Conservation (phyloP, 169 alveolate genomes). For the Eimeria brunetti region DNA sequence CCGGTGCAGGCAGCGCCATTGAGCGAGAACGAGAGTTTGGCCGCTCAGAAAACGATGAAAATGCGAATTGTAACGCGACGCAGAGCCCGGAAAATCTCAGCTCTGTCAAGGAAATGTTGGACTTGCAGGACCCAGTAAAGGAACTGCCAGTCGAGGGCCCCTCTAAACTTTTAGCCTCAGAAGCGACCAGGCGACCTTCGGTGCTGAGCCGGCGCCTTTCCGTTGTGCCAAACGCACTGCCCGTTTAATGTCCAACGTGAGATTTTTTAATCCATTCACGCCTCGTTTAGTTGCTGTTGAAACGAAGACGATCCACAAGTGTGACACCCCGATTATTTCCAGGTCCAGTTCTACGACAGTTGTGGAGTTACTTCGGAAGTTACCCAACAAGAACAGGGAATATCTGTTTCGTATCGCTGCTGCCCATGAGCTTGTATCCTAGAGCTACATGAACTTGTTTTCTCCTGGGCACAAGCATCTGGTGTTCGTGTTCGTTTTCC, state of each 20-base stretch:
- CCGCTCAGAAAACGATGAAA: constrained; percentile 31
- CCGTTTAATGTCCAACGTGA: constrained; percentile 2
- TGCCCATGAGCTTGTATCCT: not conserved
- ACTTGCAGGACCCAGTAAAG: not conserved
- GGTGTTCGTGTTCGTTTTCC: not conserved
- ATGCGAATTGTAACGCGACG: constrained; percentile 38
- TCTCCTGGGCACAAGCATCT: not conserved
- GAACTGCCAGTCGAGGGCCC: constrained; percentile 40
- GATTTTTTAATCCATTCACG: not conserved
- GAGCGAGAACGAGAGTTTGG: constrained; percentile 7
- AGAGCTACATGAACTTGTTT: not conserved
- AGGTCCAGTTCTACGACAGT: constrained; percentile 7
- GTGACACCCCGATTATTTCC: constrained; percentile 22
- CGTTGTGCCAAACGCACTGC: constrained; percentile 50
- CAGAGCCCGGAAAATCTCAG: not conserved
- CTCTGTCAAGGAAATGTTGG: not conserved
- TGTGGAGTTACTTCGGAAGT: not conserved
- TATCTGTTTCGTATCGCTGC: not conserved
- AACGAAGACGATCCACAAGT: not conserved
- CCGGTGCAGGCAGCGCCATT: constrained; percentile 6
- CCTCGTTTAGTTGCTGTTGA: not conserved
- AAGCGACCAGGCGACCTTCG: constrained; percentile 63
- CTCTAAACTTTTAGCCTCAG: not conserved
- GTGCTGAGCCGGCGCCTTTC: constrained; percentile 66
- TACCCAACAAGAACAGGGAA: not conserved